These are phyloP conservation scores for Rhodotorula sphaerocarpa DNA, from an alignment of 768 basidiomycete species.

Conservation along the genomic window DNA sequence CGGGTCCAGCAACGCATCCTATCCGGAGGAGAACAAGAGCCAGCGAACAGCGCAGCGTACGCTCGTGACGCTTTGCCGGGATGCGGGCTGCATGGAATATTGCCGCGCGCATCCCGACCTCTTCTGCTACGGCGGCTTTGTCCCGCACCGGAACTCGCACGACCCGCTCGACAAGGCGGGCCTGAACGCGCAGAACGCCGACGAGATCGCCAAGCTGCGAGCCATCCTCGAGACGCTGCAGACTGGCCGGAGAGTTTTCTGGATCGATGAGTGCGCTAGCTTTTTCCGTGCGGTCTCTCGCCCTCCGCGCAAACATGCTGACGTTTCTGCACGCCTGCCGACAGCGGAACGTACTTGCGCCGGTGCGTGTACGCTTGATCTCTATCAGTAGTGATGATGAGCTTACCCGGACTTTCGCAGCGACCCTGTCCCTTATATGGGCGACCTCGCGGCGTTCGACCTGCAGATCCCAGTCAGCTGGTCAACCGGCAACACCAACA, in stretches of 20 bases:
- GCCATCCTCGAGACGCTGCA: conserved; percentile 3
- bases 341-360: conserved; percentile 11
- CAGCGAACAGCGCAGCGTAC: not conserved
- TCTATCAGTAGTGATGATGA: too few species aligned
- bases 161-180: not conserved
- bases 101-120: not conserved
- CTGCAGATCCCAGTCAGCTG: conserved; percentile 19
- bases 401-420: not conserved
- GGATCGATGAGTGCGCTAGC: conserved; percentile 3
- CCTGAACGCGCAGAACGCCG: not conserved
- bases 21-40: not conserved
- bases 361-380: not conserved
- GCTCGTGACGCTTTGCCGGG: conserved; percentile 5
- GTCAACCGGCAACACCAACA: not conserved
- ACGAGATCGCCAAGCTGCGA: conserved; percentile 11
- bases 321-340: not conserved
- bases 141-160: too few species aligned
- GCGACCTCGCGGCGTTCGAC: conserved; percentile 9
- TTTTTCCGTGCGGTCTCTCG: too few species aligned
- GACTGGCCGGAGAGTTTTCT: conserved; percentile 12
- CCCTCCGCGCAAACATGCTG: too few species aligned
- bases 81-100: conserved; percentile 11
- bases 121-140: conserved; percentile 18
- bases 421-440: conserved; percentile 8
- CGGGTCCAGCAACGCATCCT: not conserved